Percentiles rank a stretch among this genome's conserved stretches.
phyloP scores from a whole-genome alignment of 345 rosid species.

The Pseudoturritis turrita region DNA sequence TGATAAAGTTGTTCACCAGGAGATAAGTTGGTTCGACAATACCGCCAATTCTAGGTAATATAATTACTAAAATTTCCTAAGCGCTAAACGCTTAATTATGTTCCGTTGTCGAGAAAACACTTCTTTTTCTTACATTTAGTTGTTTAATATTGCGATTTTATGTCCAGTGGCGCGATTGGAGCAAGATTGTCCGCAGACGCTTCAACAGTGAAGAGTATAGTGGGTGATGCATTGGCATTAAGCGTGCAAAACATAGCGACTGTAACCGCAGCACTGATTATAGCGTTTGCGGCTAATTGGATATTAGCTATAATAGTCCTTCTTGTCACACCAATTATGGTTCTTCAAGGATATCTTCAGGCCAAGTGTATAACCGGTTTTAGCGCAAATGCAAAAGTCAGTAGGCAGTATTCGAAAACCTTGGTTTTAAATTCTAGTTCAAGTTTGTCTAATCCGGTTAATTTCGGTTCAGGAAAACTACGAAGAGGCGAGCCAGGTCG shows the following conservation, averaged over 20 bases:
- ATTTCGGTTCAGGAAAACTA: constrained; percentile 20
- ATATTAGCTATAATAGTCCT: constrained; percentile 40
- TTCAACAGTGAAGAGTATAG: constrained; percentile 40
- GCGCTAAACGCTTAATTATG: no score
- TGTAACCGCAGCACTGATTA: constrained; percentile 33
- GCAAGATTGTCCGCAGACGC: constrained; percentile 57
- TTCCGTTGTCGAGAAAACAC: neutral
- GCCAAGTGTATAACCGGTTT: constrained; percentile 41
- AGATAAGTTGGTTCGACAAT: constrained; percentile 16
- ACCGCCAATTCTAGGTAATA: neutral
- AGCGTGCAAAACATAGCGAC: constrained; percentile 44
- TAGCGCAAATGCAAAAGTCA: constrained; percentile 38
- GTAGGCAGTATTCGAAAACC: neutral
- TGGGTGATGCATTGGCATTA: constrained; percentile 51
- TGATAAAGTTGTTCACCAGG: constrained; percentile 61
- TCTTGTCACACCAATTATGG: constrained; percentile 33
- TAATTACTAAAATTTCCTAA: no score
- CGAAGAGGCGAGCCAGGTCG: constrained; percentile 45
- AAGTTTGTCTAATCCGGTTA: neutral
- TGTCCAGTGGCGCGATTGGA: constrained; percentile 42
- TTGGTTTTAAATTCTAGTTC: neutral
- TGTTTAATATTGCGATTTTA: neutral
- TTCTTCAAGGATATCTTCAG: constrained; percentile 36
- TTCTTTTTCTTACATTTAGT: no score
- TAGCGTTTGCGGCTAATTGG: constrained; percentile 57